Conservation (phyloP, 768 basidiomycete species). For the Dacryopinax primogenitus region DNA sequence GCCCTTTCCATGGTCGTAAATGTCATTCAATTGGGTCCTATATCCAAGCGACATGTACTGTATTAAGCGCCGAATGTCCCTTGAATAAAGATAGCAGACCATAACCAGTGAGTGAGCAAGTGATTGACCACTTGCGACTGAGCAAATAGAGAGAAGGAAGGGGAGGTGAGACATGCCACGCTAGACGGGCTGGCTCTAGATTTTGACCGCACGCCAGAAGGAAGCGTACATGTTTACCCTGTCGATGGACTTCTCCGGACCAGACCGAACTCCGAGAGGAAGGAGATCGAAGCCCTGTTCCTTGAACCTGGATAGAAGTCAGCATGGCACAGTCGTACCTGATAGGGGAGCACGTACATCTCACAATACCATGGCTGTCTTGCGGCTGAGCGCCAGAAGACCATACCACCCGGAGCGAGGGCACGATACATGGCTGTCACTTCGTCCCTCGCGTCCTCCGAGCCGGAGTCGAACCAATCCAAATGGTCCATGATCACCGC, state of each 20-base stretch:
- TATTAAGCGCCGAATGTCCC: not conserved
- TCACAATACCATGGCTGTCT: conserved; percentile 54
- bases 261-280: conserved; percentile 41
- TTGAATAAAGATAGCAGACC: not conserved
- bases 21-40: not conserved
- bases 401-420: conserved; percentile 44
- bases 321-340: not conserved
- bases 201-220: conserved; percentile 9
- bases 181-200: not conserved
- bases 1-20: not conserved
- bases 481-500: conserved; percentile 51
- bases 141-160: no score
- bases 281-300: conserved; percentile 42
- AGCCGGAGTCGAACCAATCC: conserved; percentile 43
- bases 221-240: conserved; percentile 53
- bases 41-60: not conserved
- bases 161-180: no score
- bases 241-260: conserved; percentile 41
- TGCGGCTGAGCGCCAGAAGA: conserved; percentile 55
- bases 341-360: conserved; percentile 23
- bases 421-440: conserved; percentile 44
- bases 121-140: no score
- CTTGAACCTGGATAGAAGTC: conserved; percentile 32
- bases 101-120: no score
- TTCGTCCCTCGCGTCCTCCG: conserved; percentile 41